These are phyloP conservation scores for Cyberlindnera maclurae DNA, from an alignment of 805 yeast species.

Conservation along the genomic window DNA sequence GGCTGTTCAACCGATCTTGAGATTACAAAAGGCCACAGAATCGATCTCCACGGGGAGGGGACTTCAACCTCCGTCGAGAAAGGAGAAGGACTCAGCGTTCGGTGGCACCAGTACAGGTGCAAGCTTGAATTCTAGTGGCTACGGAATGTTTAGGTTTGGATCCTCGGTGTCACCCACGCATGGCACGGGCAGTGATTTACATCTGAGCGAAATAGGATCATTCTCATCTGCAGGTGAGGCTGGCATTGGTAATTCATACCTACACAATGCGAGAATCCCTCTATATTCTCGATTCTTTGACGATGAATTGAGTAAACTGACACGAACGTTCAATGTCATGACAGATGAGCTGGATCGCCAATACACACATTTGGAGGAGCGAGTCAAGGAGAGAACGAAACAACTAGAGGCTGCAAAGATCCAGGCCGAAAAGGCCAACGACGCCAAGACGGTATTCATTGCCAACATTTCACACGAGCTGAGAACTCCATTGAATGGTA, in stretches of 20 bases:
- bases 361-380: slow-evolving; percentile 77
- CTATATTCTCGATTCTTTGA: slow-evolving; percentile 44
- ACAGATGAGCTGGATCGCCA: slow-evolving; percentile 80
- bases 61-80: slow-evolving; percentile 18
- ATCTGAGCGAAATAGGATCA: slow-evolving; percentile 11
- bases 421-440: slow-evolving; percentile 92
- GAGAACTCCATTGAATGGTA: slow-evolving; percentile 94
- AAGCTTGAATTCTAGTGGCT: slow-evolving; percentile 4
- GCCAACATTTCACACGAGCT: slow-evolving; percentile 92
- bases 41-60: slow-evolving; percentile 36
- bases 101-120: slow-evolving; percentile 4
- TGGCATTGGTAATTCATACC: slow-evolving; percentile 20
- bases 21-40: slow-evolving; percentile 78
- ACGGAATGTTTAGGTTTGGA: not conserved
- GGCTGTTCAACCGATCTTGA: slow-evolving; percentile 77
- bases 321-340: slow-evolving; percentile 89
- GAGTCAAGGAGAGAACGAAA: slow-evolving; percentile 78
- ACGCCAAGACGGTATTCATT: slow-evolving; percentile 89
- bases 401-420: slow-evolving; percentile 84
- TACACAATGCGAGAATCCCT: slow-evolving; percentile 37
- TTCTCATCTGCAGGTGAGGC: slow-evolving; percentile 6
- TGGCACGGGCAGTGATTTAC: not conserved
- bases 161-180: too few relatives aligned
- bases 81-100: slow-evolving; percentile 5
- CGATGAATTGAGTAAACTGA: slow-evolving; percentile 84